Evolutionary conservation across 2,329 filamentous ascomycete species (phyloP).

Genomic region (Lachnellula willkommii): DNA sequence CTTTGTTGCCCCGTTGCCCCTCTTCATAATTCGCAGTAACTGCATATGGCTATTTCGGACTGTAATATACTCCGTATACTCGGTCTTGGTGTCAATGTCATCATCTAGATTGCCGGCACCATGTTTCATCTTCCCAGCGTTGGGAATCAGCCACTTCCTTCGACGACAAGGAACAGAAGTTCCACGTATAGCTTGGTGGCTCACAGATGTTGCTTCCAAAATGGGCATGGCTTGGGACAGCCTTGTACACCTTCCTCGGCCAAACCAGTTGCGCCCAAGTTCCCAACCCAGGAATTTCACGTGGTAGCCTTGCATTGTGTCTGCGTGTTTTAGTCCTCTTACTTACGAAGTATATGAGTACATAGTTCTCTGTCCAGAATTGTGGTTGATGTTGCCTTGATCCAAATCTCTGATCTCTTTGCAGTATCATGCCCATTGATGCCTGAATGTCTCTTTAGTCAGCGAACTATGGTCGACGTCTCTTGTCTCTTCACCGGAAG

Average conservation of each 20-base stretch:
- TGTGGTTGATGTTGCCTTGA: too few relatives aligned
- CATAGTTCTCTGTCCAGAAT: background rate
- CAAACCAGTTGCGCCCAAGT: background rate
- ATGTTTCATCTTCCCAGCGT: background rate
- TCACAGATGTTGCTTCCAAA: background rate
- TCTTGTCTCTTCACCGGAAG: too few relatives aligned
- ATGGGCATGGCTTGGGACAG: background rate
- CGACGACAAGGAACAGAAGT: background rate
- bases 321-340: background rate
- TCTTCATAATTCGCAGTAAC: background rate
- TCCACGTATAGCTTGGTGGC: background rate
- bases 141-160: background rate
- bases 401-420: too few relatives aligned
- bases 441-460: too few relatives aligned
- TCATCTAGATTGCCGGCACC: background rate
- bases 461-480: too few relatives aligned
- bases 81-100: background rate
- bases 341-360: background rate
- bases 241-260: background rate
- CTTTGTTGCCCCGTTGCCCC: background rate
- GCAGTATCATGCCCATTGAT: too few relatives aligned
- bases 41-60: background rate
- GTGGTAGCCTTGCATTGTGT: background rate
- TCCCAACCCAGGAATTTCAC: background rate
- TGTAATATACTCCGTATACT: background rate